Percentiles rank a stretch among this genome's conserved stretches.
These are phyloP conservation scores for Lycium ferocissimum DNA, from an alignment of 257 asterid genomes.

Conservation along the genomic window DNA sequence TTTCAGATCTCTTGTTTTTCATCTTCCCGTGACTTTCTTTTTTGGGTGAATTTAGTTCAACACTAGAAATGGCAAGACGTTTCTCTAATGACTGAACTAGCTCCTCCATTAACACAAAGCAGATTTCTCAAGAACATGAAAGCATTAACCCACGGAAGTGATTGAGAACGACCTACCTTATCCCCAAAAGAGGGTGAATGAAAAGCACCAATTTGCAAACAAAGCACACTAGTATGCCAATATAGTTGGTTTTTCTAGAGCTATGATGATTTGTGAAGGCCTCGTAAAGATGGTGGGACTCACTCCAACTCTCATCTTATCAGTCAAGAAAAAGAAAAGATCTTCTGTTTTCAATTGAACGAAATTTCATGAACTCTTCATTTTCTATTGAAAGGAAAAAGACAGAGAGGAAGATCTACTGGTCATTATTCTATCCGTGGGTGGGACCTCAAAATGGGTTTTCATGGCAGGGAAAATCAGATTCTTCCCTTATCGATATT, in stretches of 20 bases:
- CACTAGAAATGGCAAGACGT: neutral
- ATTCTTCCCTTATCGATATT: neutral
- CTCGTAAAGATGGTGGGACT: neutral
- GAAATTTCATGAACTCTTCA: neutral
- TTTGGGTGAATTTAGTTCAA: neutral
- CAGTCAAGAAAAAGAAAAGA: neutral
- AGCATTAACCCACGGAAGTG: neutral
- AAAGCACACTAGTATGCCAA: neutral
- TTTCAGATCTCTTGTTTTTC: neutral
- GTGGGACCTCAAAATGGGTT: neutral
- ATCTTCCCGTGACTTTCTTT: neutral
- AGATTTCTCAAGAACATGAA: neutral
- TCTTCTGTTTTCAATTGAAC: neutral
- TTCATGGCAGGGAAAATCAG: neutral
- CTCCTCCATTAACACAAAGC: neutral
- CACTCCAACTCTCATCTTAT: neutral
- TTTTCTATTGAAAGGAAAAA: neutral
- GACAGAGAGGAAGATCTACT: neutral
- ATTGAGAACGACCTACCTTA: neutral
- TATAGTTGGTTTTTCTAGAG: neutral
- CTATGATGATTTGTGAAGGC: neutral
- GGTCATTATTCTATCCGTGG: neutral
- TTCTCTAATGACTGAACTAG: slow-evolving; percentile 4
- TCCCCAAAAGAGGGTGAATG: neutral
- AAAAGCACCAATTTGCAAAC: neutral